Percentiles rank a stretch among this genome's conserved stretches.
Conservation (phyloP, 768 basidiomycete species). For the Psilocybe tampanensis region DNA sequence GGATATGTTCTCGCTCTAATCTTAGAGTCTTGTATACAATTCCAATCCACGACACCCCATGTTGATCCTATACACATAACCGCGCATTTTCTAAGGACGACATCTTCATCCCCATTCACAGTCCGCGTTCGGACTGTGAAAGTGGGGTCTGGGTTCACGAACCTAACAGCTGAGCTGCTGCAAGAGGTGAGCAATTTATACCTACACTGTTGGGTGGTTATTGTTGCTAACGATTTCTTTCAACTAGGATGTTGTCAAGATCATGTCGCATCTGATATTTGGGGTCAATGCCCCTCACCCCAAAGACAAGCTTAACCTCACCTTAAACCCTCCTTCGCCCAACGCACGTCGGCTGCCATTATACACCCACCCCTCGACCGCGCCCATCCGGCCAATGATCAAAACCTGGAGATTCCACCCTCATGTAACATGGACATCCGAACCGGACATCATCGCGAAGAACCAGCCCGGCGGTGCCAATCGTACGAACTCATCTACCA, state of each 20-base stretch:
- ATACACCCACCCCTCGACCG: conserved; percentile 50
- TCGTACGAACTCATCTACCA: conserved; percentile 38
- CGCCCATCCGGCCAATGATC: conserved; percentile 23
- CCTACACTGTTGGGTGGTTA: too few species aligned
- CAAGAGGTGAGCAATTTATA: conserved; percentile 46
- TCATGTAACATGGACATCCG: conserved; percentile 39
- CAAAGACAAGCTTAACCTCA: conserved; percentile 26
- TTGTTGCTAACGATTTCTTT: background rate
- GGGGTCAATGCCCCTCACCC: conserved; percentile 42
- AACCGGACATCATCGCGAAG: conserved; percentile 38
- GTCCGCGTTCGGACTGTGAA: conserved; percentile 52
- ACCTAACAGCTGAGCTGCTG: conserved; percentile 58
- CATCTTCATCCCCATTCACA: conserved; percentile 42
- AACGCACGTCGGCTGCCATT: conserved; percentile 65
- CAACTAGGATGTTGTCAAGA: conserved; percentile 44
- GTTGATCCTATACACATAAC: conserved; percentile 62
- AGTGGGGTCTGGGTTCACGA: conserved; percentile 54
- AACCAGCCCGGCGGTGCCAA: conserved; percentile 39
- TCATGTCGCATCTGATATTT: conserved; percentile 60
- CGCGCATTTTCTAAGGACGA: conserved; percentile 56
- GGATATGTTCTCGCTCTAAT: conserved; percentile 62
- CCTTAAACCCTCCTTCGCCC: conserved; percentile 51
- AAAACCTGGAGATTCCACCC: conserved; percentile 37
- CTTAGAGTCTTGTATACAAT: conserved; percentile 53
- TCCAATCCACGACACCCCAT: conserved; percentile 51